Percentiles rank a stretch among this genome's conserved stretches.
Evolutionary conservation across 225 moss, liverwort and hornwort species (phyloP).

Genomic region (Lunularia cruciata): DNA sequence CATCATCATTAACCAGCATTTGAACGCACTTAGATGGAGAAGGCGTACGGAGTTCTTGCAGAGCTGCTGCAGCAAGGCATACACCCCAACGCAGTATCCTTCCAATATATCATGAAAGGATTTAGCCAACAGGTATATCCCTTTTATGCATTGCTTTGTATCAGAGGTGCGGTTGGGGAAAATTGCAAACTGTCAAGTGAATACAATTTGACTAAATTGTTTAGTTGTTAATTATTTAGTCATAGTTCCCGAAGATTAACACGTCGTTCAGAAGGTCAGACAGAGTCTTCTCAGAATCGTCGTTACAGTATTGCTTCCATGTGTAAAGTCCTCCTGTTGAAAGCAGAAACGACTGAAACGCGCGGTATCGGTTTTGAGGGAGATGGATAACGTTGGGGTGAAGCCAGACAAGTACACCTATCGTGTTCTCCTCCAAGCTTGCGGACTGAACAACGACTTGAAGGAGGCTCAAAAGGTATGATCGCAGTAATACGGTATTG

Average conservation of each 20-base stretch:
- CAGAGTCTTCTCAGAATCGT: too few relatives aligned
- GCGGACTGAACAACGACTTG: slow-evolving; percentile 52
- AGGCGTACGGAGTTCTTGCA: slow-evolving; percentile 56
- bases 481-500: too few relatives aligned
- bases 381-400: slow-evolving; percentile 59
- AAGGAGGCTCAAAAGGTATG: slow-evolving; percentile 65
- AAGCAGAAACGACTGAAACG: slow-evolving; percentile 62
- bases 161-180: too few relatives aligned
- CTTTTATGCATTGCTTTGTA: too few relatives aligned
- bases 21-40: slow-evolving; percentile 50
- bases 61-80: slow-evolving; percentile 71
- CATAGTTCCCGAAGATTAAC: too few relatives aligned
- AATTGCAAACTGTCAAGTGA: too few relatives aligned
- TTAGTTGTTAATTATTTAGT: too few relatives aligned
- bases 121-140: slow-evolving; percentile 69
- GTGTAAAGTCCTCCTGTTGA: not conserved
- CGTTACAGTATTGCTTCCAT: too few relatives aligned
- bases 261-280: too few relatives aligned
- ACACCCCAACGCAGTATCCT: slow-evolving; percentile 52
- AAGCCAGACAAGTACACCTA: slow-evolving; percentile 66
- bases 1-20: not conserved
- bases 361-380: slow-evolving; percentile 57
- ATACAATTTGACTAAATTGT: too few relatives aligned
- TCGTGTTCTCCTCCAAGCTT: slow-evolving; percentile 62
- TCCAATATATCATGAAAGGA: slow-evolving; percentile 65